Percentiles rank a stretch among this genome's conserved stretches.
Evolutionary conservation across 1,284 basidiomycete genomes (phyloP).

Genomic region (Apiotrichum montevideense): DNA sequence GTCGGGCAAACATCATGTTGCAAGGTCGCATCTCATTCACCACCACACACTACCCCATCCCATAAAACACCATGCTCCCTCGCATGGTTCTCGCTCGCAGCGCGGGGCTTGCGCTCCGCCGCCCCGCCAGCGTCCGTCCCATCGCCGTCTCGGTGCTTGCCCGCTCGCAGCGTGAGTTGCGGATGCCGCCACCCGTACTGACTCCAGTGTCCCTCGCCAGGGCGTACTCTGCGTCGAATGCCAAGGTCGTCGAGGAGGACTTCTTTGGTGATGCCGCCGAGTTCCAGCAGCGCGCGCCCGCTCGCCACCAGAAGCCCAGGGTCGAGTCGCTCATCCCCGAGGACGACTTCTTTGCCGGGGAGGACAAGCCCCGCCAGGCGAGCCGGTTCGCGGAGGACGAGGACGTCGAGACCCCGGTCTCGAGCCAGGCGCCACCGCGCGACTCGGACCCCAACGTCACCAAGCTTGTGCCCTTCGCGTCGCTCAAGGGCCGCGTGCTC

Average conservation of each 20-base stretch:
- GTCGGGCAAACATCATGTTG: too few species aligned
- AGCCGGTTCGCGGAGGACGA: constrained; percentile 2
- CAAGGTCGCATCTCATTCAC: neutral
- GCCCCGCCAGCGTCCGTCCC: neutral
- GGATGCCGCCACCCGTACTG: neutral
- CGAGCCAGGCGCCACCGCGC: neutral
- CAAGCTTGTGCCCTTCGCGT: constrained; percentile 45
- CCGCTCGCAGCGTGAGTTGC: neutral
- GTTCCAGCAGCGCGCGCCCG: neutral
- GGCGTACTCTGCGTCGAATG: constrained; percentile 15
- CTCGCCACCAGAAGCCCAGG: neutral
- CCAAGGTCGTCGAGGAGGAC: constrained; percentile 14
- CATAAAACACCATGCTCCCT: constrained; percentile 1
- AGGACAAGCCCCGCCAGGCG: too few species aligned
- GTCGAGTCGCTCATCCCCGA: neutral
- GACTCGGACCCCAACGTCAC: neutral
- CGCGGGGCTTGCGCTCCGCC: neutral
- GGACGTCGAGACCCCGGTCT: neutral
- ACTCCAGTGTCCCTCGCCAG: neutral
- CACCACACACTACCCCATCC: neutral
- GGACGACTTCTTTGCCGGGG: constrained; percentile 14
- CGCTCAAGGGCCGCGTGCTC: constrained; percentile 50
- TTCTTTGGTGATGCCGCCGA: constrained; percentile 4
- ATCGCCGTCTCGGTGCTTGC: neutral
- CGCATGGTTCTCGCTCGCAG: constrained; percentile 1